These are phyloP conservation scores for Martensiomyces pterosporus DNA, from an alignment of 192 early-diverging fungal species.

Conservation along the genomic window DNA sequence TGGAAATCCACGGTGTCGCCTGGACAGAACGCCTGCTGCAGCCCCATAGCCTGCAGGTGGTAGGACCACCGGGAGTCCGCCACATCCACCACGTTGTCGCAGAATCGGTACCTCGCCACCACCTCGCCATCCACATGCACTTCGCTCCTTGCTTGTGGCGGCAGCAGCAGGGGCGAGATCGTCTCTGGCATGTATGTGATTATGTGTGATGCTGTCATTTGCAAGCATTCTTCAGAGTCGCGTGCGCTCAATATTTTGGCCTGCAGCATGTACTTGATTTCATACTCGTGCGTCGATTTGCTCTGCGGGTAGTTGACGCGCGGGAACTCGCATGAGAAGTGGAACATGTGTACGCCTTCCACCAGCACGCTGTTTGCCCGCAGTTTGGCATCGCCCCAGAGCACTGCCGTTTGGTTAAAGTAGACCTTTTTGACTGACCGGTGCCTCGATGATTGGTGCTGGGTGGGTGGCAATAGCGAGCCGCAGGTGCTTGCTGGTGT, in stretches of 20 bases:
- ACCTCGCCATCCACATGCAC: too few species aligned
- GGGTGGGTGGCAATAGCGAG: too few species aligned
- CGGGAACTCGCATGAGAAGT: constrained; percentile 47
- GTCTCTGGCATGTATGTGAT: constrained; percentile 40
- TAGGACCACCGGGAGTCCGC: constrained; percentile 17
- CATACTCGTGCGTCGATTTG: constrained; percentile 24
- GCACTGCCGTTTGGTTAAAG: constrained; percentile 34
- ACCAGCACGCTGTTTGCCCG: constrained; percentile 10
- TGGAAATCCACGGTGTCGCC: constrained; percentile 39
- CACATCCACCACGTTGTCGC: constrained; percentile 24
- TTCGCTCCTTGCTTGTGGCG: neutral
- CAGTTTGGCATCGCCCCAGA: constrained; percentile 39
- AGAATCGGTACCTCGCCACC: constrained; percentile 20
- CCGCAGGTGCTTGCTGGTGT: constrained; percentile 12
- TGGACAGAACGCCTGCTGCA: constrained; percentile 39
- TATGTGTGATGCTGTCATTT: constrained; percentile 18
- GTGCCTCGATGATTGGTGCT: constrained; percentile 4
- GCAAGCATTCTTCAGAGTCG: neutral
- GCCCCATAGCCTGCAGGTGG: constrained; percentile 26
- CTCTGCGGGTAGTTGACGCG: constrained; percentile 46
- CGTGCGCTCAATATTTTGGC: constrained; percentile 20
- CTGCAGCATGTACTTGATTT: constrained; percentile 34
- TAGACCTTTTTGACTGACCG: constrained; percentile 33
- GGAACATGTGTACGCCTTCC: constrained; percentile 42
- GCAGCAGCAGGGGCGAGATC: constrained; percentile 11